Conservation (phyloP, 225 moss, liverwort and hornwort species). For the Bryoerythrophyllum caledonicum region DNA sequence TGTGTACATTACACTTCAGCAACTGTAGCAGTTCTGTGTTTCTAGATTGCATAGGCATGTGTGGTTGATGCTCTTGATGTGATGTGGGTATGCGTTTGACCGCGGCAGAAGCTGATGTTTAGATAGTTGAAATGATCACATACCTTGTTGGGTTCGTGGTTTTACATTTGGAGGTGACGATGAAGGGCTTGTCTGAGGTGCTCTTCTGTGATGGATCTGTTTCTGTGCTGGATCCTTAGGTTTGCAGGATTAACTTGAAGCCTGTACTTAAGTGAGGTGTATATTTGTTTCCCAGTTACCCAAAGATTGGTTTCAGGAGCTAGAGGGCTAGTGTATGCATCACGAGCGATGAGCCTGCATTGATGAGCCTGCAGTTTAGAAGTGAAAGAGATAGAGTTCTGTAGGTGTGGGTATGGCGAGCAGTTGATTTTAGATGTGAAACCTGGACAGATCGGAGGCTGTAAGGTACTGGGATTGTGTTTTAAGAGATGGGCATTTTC, state of each 20-base stretch:
- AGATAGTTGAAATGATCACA: too few relatives aligned
- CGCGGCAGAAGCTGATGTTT: too few relatives aligned
- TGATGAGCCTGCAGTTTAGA: conserved; percentile 20
- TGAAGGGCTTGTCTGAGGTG: conserved; percentile 16
- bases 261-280: background rate
- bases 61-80: background rate
- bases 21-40: background rate
- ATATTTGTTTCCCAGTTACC: too few relatives aligned
- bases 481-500: background rate
- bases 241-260: too few relatives aligned
- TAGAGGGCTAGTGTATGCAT: conserved; percentile 1
- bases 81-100: too few relatives aligned
- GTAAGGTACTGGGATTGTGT: conserved; percentile 46
- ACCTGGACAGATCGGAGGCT: conserved; percentile 77
- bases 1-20: background rate
- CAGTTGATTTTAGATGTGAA: conserved; percentile 66
- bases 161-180: too few relatives aligned
- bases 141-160: background rate
- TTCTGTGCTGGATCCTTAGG: too few relatives aligned
- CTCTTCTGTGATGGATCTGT: too few relatives aligned
- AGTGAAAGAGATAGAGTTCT: conserved; percentile 48
- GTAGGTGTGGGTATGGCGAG: conserved; percentile 70
- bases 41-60: background rate
- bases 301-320: background rate
- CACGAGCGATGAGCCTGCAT: too few relatives aligned